A percentile compares a stretch with the other conserved stretches of the same genome.
Conservation (phyloP, 345 rosid genomes). For the Linum tenue region DNA sequence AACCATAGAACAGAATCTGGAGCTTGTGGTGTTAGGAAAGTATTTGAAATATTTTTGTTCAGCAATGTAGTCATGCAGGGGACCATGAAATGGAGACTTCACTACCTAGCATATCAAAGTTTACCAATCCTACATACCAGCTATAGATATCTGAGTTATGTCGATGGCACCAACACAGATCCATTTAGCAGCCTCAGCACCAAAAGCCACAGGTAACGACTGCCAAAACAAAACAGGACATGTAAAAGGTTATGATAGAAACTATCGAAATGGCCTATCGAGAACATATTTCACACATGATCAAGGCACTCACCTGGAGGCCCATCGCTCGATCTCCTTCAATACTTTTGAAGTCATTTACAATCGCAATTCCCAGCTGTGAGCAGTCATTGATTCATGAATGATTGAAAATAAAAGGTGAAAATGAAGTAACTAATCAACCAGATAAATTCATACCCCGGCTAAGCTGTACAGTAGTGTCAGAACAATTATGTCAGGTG, state of each 20-base stretch:
- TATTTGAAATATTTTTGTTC: background rate
- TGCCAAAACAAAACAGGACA: slow-evolving; percentile 25
- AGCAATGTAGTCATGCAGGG: background rate
- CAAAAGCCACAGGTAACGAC: slow-evolving; percentile 97
- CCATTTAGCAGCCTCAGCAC: slow-evolving; percentile 97
- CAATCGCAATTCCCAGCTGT: slow-evolving; percentile 91
- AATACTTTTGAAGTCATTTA: slow-evolving; percentile 92
- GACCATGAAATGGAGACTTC: background rate
- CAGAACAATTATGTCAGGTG: slow-evolving; percentile 81
- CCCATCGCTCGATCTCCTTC: slow-evolving; percentile 98
- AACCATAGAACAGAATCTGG: background rate
- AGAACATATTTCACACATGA: too few relatives aligned
- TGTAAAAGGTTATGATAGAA: background rate
- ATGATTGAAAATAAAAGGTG: background rate
- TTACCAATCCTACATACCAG: slow-evolving; percentile 40
- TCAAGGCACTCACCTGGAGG: slow-evolving; percentile 47
- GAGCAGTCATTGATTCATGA: slow-evolving; percentile 10
- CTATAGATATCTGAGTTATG: slow-evolving; percentile 82
- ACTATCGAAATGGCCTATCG: background rate
- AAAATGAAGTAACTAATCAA: background rate
- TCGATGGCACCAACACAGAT: slow-evolving; percentile 97
- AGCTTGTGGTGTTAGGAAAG: too few relatives aligned
- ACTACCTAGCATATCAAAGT: background rate
- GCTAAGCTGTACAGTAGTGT: slow-evolving; percentile 95
- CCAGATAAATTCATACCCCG: slow-evolving; percentile 43